A percentile compares a stretch with the other conserved stretches of the same genome.
These are phyloP conservation scores for Aegilops bicornis DNA, from an alignment of 176 grass and related monocot genomes.

Conservation along the genomic window DNA sequence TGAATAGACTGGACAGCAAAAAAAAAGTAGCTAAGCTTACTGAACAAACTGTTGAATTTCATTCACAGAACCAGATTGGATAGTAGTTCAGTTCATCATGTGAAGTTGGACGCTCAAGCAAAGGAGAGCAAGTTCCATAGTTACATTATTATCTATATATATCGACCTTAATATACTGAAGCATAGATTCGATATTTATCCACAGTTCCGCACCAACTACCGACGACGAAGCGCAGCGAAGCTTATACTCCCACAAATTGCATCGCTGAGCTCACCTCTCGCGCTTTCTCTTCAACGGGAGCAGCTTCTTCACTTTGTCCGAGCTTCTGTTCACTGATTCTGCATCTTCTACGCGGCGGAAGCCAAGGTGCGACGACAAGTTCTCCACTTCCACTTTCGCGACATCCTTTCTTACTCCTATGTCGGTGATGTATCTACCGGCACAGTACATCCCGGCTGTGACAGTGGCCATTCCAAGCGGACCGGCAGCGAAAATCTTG, in stretches of 20 bases:
- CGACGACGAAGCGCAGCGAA: background rate
- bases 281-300: constrained; percentile 61
- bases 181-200: constrained; percentile 34
- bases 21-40: background rate
- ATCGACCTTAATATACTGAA: constrained; percentile 34
- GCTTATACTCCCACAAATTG: background rate
- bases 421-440: constrained; percentile 87
- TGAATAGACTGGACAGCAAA: background rate
- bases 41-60: background rate
- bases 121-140: constrained; percentile 3
- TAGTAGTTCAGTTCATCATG: background rate
- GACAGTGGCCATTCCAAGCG: constrained; percentile 89
- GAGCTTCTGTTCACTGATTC: constrained; percentile 27
- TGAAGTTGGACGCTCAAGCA: background rate
- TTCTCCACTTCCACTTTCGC: constrained; percentile 74
- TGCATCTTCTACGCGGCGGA: constrained; percentile 32
- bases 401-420: constrained; percentile 89
- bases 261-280: constrained; percentile 21
- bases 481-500: constrained; percentile 78
- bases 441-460: constrained; percentile 97
- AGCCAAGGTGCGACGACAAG: constrained; percentile 48
- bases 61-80: background rate
- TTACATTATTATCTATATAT: constrained; percentile 23
- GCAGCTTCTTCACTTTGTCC: constrained; percentile 28
- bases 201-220: constrained; percentile 20